Base-by-base conservation (phyloP, 2,329 filamentous ascomycete species). In the Hypomyces perniciosus region DNA sequence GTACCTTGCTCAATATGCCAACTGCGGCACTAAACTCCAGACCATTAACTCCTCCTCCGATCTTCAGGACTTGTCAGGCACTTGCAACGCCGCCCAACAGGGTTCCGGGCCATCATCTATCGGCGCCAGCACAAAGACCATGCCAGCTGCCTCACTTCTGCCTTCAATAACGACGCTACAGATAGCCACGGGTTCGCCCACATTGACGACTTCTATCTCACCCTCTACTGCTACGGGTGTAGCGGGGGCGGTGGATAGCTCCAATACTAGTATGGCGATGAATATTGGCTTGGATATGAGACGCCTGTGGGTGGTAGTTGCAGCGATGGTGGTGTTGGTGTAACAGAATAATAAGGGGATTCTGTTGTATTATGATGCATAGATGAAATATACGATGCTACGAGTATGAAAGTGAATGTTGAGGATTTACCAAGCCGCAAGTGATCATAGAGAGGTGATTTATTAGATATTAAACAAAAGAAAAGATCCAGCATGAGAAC, bases 1-100 rank as follows among this genome's bases (percentile, higher is more conserved):
- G 30, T 77, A 75, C 66, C 63, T 80, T 54, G 71, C 76, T 2
- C 75, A 74, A 50, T 78, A 79, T 52, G 56, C 62, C 31, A 77
- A 78, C 66, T 80, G 77, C 60, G 76, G 74, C 54, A 48, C 59
- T 9, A 48, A 51, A 6, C 44, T 60, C 40, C 29, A 55, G 12
- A 41, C 54, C 20, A 62, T 62, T 45, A 51, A 50, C 9, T 13
- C 41, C 0, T 46, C 50, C 4, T 53, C 54, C 0, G 41, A 54
- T 26, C 48, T 62, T 26, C 28, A 50, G n/a, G 49, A 47, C 26
- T 39, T 62, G 9, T 12, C 45, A 9, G 57, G 59, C 28, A 26
- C 34, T 8, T 62, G 61, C 46, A 42, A 30, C 42, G 40, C 27
- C 33, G 33, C 12, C 33, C 33, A 4, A 35, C 2, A 12, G 33